phyloP scores from a whole-genome alignment of 164 flowering plant genomes.

The Warburgia ugandensis region DNA sequence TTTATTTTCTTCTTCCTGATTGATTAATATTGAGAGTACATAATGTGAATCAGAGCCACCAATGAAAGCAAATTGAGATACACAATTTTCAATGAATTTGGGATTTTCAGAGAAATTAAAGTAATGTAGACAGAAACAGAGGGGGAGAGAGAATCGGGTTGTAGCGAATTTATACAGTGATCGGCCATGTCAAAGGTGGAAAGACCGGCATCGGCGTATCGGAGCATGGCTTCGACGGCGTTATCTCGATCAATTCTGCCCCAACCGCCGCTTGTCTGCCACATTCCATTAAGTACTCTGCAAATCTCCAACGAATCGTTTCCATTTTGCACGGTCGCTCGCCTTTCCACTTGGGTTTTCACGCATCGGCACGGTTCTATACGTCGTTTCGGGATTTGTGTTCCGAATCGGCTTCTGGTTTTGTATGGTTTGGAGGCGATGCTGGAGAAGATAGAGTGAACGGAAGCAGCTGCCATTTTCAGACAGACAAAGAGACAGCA shows the following conservation, averaged over 20 bases:
- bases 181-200: conserved; percentile 96
- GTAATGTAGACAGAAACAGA: not conserved
- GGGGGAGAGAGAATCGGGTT: not conserved
- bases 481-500: not conserved
- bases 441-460: not conserved
- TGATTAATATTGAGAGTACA: no score
- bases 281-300: conserved; percentile 84
- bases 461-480: conserved; percentile 5
- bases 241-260: conserved; percentile 72
- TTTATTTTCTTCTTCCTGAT: no score
- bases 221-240: conserved; percentile 91
- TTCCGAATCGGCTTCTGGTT: not conserved
- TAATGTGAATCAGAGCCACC: no score
- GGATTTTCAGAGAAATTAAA: not conserved
- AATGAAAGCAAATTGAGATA: no score
- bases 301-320: conserved; percentile 74
- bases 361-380: conserved; percentile 22
- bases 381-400: not conserved
- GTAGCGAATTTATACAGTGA: conserved; percentile 38
- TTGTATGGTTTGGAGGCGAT: not conserved
- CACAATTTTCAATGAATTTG: no score
- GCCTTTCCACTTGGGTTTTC: conserved; percentile 13
- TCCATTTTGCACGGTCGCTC: conserved; percentile 51
- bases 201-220: conserved; percentile 75
- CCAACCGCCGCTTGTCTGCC: conserved; percentile 99